Conservation (phyloP, 306 rosid species). For the Dalbergia cochinchinensis region DNA sequence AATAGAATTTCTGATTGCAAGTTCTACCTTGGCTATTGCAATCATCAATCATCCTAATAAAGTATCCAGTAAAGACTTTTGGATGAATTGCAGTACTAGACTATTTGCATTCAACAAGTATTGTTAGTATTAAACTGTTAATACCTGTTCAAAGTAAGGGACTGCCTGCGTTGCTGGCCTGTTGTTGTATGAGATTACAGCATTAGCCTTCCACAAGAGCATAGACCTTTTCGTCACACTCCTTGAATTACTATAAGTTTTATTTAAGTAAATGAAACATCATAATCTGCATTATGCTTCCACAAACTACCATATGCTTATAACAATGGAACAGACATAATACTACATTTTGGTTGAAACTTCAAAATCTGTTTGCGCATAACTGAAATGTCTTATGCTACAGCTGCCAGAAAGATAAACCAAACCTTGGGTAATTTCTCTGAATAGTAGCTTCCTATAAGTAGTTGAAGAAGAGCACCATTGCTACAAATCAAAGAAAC, state of each 20-base stretch:
- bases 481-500: constrained; percentile 45
- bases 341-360: constrained; percentile 11
- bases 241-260: constrained; percentile 49
- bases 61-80: constrained; percentile 1
- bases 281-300: constrained; percentile 36
- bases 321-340: neutral
- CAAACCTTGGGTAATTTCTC: constrained; percentile 66
- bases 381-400: constrained; percentile 2
- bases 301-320: constrained; percentile 27
- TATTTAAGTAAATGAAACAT: constrained; percentile 44
- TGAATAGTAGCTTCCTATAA: constrained; percentile 60
- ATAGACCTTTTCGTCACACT: constrained; percentile 55
- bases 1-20: neutral
- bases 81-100: constrained; percentile 6
- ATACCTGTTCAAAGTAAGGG: constrained; percentile 98
- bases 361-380: constrained; percentile 22
- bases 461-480: constrained; percentile 66
- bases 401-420: constrained; percentile 47
- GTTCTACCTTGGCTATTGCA: constrained; percentile 8
- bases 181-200: constrained; percentile 86
- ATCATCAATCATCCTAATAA: neutral
- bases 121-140: neutral
- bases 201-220: constrained; percentile 88
- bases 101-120: constrained; percentile 5
- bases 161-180: constrained; percentile 96